Conservation (phyloP, 768 basidiomycete species). For the Boletellus emodensis region DNA sequence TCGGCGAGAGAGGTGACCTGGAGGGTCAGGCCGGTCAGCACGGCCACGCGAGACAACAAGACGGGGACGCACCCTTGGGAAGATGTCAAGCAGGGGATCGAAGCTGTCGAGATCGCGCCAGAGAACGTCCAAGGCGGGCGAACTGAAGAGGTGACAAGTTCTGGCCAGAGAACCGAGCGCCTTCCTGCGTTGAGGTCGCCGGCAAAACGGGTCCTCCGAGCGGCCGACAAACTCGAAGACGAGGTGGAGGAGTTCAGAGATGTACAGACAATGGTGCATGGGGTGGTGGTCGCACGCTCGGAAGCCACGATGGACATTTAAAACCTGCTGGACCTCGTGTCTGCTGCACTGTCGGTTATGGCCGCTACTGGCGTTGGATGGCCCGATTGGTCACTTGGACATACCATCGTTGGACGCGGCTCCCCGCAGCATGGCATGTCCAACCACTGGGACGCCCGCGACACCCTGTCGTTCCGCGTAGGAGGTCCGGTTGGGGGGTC, state of each 20-base stretch:
- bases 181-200: background rate
- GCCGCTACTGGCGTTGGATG: too few relatives aligned
- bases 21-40: background rate
- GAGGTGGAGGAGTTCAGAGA: conserved; percentile 11
- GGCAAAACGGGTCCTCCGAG: background rate
- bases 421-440: too few relatives aligned
- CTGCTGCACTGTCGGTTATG: background rate
- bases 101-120: conserved; percentile 13
- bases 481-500: too few relatives aligned
- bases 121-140: conserved; percentile 9
- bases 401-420: too few relatives aligned
- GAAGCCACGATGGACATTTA: background rate
- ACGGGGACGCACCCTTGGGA: conserved; percentile 1
- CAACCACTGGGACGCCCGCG: too few relatives aligned
- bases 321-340: background rate
- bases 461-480: too few relatives aligned
- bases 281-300: background rate
- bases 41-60: background rate
- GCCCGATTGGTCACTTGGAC: too few relatives aligned
- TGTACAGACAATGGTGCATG: conserved; percentile 38
- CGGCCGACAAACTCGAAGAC: conserved; percentile 1
- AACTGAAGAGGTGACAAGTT: conserved; percentile 14
- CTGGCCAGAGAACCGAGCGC: conserved; percentile 10
- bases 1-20: conserved; percentile 1
- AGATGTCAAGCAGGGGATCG: conserved; percentile 6